Base-by-base conservation (phyloP, 148 eudicot genomes). In the Rhododendron simsii region DNA sequence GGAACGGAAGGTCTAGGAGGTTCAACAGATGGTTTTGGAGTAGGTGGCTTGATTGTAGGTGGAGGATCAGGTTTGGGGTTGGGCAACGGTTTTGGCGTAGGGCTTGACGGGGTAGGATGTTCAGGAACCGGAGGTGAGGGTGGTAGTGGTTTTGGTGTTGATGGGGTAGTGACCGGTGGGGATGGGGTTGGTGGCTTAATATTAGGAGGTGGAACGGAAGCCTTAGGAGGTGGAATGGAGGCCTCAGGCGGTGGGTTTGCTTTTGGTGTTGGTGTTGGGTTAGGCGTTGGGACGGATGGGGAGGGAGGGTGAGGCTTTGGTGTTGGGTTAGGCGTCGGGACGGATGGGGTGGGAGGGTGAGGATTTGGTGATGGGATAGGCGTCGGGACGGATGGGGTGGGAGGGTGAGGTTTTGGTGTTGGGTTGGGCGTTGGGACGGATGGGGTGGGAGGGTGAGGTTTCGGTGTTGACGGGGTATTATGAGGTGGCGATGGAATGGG, bases 401-500 rank as follows among this genome's bases (percentile, higher is more conserved):
- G 44, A 41, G 44, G 44, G 44, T 41, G 44, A 41, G 44, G 44
- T 41, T 41, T 41, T 0, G 44, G 44, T 41, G 44, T 41, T 41
- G 44, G 44, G 44, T 5, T 41, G 0, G 44, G 44, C 44, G 44
- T 41, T 7, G 44, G 44, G 44, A 41, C 44, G 7, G 44, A 41
- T 41, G 44, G 44, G 44, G 44, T 41, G 44, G 44, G 44, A 41
- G 44, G 44, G 44, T 41, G 44, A 41, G 44, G 44, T 41, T 55
- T 41, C 45, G 45, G 45, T 41, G 45, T 84, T 77, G 78, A 67
- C 1, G 92, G 83, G n/a, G 87, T 18, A 16, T 80, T 85, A 13
- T 41, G 47, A 4, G 88, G 86, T 20, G 84, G 80, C 48, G 87
- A 79, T 23, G 84, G 78, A 15, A n/a, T 2, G 9, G 83, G 59